These are phyloP conservation scores for Dissophora ornata DNA, from an alignment of 192 early-diverging fungal species.

Conservation along the genomic window DNA sequence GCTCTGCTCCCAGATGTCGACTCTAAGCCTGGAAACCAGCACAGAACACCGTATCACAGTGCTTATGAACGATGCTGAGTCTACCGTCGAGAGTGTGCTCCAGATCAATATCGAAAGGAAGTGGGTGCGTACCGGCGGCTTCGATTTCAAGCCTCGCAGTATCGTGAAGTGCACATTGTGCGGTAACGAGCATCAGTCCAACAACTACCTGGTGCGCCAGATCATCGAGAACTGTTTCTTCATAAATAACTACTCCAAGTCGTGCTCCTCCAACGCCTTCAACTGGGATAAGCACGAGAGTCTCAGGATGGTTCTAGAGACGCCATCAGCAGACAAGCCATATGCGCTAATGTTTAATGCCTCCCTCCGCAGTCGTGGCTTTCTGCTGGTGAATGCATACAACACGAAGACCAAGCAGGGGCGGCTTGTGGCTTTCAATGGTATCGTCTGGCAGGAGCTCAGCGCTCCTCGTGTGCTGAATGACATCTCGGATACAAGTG, in stretches of 20 bases:
- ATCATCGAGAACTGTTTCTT: too few relatives aligned
- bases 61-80: slow-evolving; percentile 2
- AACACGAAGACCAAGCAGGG: too few relatives aligned
- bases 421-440: slow-evolving; percentile 12
- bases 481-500: slow-evolving; percentile 5
- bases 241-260: too few relatives aligned
- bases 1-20: background rate
- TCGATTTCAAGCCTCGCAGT: slow-evolving; percentile 8
- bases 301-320: too few relatives aligned
- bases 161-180: slow-evolving; percentile 12
- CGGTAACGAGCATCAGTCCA: slow-evolving; percentile 2
- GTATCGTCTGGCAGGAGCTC: slow-evolving; percentile 10
- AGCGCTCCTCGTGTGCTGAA: background rate
- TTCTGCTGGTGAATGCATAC: too few relatives aligned
- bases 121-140: slow-evolving; percentile 6
- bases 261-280: too few relatives aligned
- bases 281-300: too few relatives aligned
- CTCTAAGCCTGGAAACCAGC: background rate
- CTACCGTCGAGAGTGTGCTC: background rate
- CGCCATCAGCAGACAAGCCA: too few relatives aligned
- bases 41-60: background rate
- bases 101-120: background rate
- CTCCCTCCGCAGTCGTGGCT: too few relatives aligned
- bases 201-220: slow-evolving; percentile 16
- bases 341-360: too few relatives aligned